Evolutionary conservation across 2,329 filamentous ascomycete genomes (phyloP).

Genomic region (Sporothrix humicola): DNA sequence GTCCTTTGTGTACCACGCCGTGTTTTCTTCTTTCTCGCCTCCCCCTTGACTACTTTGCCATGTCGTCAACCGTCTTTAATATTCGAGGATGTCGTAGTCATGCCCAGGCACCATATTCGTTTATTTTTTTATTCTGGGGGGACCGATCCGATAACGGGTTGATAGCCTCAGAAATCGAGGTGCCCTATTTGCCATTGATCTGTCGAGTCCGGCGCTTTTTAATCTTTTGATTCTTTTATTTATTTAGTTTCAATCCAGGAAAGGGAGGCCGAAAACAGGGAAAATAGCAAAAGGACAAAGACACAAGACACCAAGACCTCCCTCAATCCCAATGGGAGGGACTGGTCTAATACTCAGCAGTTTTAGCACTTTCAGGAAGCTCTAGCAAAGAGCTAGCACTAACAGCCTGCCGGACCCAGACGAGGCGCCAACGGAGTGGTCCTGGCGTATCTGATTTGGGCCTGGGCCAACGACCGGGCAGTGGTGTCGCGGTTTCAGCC

Average conservation of each 20-base stretch:
- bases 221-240: neutral
- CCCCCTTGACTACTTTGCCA: neutral
- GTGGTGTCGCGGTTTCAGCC: conserved; percentile 25
- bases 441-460: conserved; percentile 15
- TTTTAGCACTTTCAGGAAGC: neutral
- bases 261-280: neutral
- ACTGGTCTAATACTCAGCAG: neutral
- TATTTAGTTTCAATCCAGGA: neutral
- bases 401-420: conserved; percentile 2
- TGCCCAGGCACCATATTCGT: neutral
- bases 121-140: neutral
- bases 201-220: neutral
- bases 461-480: conserved; percentile 9
- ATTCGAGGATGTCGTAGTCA: neutral
- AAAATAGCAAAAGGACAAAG: conserved; percentile 21
- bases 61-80: neutral
- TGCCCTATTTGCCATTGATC: conserved; percentile 19
- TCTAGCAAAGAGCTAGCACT: conserved; percentile 13
- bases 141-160: conserved; percentile 22
- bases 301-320: neutral
- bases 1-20: neutral
- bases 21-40: neutral
- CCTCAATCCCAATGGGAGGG: neutral
- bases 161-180: conserved; percentile 3
- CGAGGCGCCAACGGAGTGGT: conserved; percentile 16